Percentiles rank a stretch among this genome's conserved stretches.
phyloP scores from a whole-genome alignment of 805 yeast species.

The Hanseniaspora meyeri region DNA sequence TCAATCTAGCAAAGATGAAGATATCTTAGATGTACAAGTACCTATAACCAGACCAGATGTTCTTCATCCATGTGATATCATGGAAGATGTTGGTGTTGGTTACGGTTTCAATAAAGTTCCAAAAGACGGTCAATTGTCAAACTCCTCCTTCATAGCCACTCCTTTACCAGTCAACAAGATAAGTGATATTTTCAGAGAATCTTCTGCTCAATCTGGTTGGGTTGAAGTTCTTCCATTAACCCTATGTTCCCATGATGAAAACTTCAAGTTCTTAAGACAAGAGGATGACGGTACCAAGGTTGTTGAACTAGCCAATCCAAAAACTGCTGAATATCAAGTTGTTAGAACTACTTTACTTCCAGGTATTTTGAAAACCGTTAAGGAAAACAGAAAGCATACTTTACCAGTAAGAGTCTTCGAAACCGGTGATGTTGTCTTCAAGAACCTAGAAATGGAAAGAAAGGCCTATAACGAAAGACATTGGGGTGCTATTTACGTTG shows the following conservation, averaged over 20 bases:
- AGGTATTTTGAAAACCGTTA: conserved; percentile 86
- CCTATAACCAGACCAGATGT: conserved; percentile 95
- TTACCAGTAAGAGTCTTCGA: conserved; percentile 92
- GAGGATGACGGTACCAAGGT: conserved; percentile 65
- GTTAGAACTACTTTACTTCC: conserved; percentile 91
- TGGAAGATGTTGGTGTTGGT: conserved; percentile 97
- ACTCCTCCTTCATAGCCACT: conserved; percentile 64
- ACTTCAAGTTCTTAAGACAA: conserved; percentile 71
- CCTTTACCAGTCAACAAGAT: conserved; percentile 87
- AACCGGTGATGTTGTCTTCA: conserved; percentile 85
- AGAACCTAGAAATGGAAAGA: conserved; percentile 68
- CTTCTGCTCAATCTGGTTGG: conserved; percentile 93
- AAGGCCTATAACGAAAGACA: conserved; percentile 84
- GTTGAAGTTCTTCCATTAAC: conserved; percentile 91
- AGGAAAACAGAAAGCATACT: conserved; percentile 91
- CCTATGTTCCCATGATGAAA: conserved; percentile 91
- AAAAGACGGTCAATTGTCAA: conserved; percentile 65
- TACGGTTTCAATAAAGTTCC: conserved; percentile 85
- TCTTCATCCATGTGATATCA: conserved; percentile 91
- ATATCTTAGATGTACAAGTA: conserved; percentile 41
- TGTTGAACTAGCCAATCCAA: conserved; percentile 89
- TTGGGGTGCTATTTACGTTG: conserved; percentile 90
- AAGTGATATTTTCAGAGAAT: conserved; percentile 77
- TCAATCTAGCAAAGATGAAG: conserved; percentile 35
- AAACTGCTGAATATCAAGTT: conserved; percentile 92